phyloP scores from a whole-genome alignment of 2,329 filamentous ascomycete species.

The Arthrobotrys entomopaga region DNA sequence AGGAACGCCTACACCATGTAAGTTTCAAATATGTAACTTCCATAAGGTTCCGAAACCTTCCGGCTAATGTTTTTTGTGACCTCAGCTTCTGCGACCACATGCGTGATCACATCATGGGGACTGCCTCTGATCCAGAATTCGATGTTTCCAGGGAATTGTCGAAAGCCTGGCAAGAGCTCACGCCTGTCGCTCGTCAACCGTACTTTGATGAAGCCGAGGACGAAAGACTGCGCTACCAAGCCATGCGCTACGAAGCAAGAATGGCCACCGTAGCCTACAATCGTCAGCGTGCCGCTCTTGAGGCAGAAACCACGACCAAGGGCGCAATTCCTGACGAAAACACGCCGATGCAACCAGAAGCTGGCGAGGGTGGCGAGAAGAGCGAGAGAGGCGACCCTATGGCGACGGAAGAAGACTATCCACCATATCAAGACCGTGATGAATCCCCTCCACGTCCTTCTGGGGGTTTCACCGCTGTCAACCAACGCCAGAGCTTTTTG shows the following conservation, averaged over 20 bases:
- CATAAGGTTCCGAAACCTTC: too few species aligned
- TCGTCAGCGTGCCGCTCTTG: slow-evolving; percentile 53
- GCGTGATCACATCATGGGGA: slow-evolving; percentile 57
- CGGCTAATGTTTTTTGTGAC: slow-evolving; percentile 25
- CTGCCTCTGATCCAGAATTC: slow-evolving; percentile 58
- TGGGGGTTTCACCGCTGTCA: slow-evolving; percentile 59
- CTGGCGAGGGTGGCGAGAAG: slow-evolving; percentile 48
- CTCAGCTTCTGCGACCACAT: slow-evolving; percentile 59
- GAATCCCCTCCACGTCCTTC: slow-evolving; percentile 48
- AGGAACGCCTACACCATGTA: slow-evolving; percentile 60
- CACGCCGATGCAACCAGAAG: slow-evolving; percentile 41
- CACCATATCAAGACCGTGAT: slow-evolving; percentile 41
- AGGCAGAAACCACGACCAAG: slow-evolving; percentile 39
- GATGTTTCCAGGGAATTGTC: slow-evolving; percentile 59
- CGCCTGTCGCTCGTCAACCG: slow-evolving; percentile 57
- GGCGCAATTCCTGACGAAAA: slow-evolving; percentile 20
- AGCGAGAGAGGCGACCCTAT: slow-evolving; percentile 49
- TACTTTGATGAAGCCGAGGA: slow-evolving; percentile 59
- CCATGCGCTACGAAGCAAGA: slow-evolving; percentile 57
- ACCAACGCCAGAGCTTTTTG: slow-evolving; percentile 54
- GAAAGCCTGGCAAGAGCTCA: slow-evolving; percentile 59
- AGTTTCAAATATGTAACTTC: slow-evolving; percentile 11
- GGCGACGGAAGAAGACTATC: slow-evolving; percentile 50
- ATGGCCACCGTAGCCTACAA: slow-evolving; percentile 54
- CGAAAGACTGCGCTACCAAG: slow-evolving; percentile 57